These are phyloP conservation scores for Pseudocercospora cruenta DNA, from an alignment of 2,329 filamentous ascomycete species.

Conservation along the genomic window DNA sequence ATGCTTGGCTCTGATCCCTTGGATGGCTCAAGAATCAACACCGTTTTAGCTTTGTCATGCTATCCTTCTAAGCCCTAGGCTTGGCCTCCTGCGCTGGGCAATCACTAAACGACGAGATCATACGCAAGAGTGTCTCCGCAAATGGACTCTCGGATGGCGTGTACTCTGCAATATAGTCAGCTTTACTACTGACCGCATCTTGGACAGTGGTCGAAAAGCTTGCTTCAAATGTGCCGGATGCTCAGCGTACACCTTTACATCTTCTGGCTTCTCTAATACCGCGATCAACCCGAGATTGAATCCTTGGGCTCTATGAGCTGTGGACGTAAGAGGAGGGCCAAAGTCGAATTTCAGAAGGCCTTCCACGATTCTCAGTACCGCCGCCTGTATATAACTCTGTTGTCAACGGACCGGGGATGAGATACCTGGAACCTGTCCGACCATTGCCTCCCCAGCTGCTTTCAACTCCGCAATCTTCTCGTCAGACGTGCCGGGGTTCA, in stretches of 20 bases:
- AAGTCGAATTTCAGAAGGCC: slow-evolving; percentile 28
- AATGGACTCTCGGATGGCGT: slow-evolving; percentile 25
- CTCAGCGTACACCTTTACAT: slow-evolving; percentile 48
- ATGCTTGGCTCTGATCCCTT: background rate
- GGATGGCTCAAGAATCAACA: background rate
- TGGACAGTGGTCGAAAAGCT: background rate
- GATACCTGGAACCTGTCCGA: slow-evolving; percentile 27
- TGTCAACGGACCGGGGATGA: background rate
- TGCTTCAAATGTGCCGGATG: slow-evolving; percentile 54
- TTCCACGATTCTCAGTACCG: background rate
- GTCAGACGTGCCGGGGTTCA: slow-evolving; percentile 25
- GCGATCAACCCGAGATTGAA: slow-evolving; percentile 53
- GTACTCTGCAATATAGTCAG: slow-evolving; percentile 19
- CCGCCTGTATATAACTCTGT: too few species aligned
- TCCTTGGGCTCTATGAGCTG: slow-evolving; percentile 48
- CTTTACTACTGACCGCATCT: background rate
- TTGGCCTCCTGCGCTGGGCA: background rate
- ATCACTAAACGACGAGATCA: slow-evolving; percentile 28
- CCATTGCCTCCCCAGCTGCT: slow-evolving; percentile 26
- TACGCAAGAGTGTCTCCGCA: slow-evolving; percentile 31
- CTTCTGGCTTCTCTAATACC: slow-evolving; percentile 48
- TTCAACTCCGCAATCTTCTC: slow-evolving; percentile 27
- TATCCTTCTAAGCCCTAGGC: background rate
- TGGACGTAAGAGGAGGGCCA: slow-evolving; percentile 43
- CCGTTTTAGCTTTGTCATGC: background rate